Base-by-base conservation (phyloP, 306 rosid species). In the Cicer pinnatifidum region DNA sequence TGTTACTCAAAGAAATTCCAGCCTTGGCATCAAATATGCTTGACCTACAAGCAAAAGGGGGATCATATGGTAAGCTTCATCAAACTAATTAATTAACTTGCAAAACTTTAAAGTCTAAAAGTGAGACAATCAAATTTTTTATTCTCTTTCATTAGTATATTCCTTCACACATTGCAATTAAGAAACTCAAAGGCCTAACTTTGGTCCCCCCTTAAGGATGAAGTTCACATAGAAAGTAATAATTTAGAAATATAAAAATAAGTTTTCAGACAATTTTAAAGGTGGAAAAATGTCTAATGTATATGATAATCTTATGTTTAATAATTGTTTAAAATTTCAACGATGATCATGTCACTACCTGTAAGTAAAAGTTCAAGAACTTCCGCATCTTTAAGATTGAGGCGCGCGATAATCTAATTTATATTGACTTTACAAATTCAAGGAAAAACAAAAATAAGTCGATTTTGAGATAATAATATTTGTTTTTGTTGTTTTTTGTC, bases 1-100 rank as follows among this genome's bases (percentile, higher is more conserved):
- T 90, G 83, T 86, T 62, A 40, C 67, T 90, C 86, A 90, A 76
- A 10, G 89, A 85, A 84, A 88, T 90, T 41, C 90, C 90, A 43
- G 92, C 92, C 85, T 90, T 86, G 15, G 85, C 84, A 71, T 82
- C 84, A 37, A 82, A 82, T 35, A 85, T 85, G 83, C 89, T 85
- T 61, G 89, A 85, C 78, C 86, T 83, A 78, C 20, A 61, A 69
- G 16, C 16, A 70, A 19, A 79, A 37, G 3, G 23, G 47, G 23
- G 15, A 78, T 56, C 75, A 69, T 40, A 74, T n/a, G 16, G 50
- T 74, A 68, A 73, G 86, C 44, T 54, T 41, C 48, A 7, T 33
- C 48, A 45, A 28, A 73, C 12, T 35, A 56, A 28, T 58, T 35
- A 56, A 43, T 58, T 50, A 13, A 56, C 11, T 68, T 35, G 5